Evolutionary conservation across 1,284 basidiomycete genomes (phyloP), one percentile per base, ranked within the genome.

Genomic region (Sanghuangporus baumii): DNA sequence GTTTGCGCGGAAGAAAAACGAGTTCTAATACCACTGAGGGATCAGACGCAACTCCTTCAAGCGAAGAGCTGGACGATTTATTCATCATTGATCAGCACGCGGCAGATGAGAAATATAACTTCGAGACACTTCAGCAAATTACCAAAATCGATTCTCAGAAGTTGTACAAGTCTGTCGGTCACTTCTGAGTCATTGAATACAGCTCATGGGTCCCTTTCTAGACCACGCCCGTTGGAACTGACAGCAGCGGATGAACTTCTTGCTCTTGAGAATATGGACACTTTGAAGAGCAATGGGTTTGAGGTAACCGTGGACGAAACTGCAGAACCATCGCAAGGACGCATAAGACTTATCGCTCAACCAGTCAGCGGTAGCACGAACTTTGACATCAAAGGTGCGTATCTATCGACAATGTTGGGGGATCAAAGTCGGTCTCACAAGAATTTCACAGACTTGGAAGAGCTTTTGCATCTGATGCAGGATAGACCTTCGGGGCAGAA

Each of bases 81-180:
- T 98, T 98, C 75, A 96, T 99, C 67, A 84, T 98, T 23, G 95
- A 96, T 70, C 91, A 93, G 70, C 93, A 92, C 69, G 89, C 89
- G 6, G 84, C 89, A 16, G 96, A 99, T 74, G 97, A 99, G 75
- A 99, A 99, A 78, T 98, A 90, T 78, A 99, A 98, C 72, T 99
- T 98, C 72, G 96, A 99, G 79, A 91, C 85, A 2, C 75, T 99
- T 64, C 96, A 98, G 74, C 81, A 83, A 64, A 92, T 88, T 31
- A 97, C 95, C 2, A 84, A 81, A 62, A 96, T 99, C 61, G 84
- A 91, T 67, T 93, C 90, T 3, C 96, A 99, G 71, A 85, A 80
- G 64, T 78, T 99, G 8, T 86, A 96, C 70, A 81, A 80, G 91
- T 94, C 66, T 64, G 86, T 74, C n/a, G 12, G 2, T 2, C 18